Evolutionary conservation across 2,329 filamentous ascomycete species (phyloP), one percentile per base, ranked within the genome.

Genomic region (Apiospora malaysiana): DNA sequence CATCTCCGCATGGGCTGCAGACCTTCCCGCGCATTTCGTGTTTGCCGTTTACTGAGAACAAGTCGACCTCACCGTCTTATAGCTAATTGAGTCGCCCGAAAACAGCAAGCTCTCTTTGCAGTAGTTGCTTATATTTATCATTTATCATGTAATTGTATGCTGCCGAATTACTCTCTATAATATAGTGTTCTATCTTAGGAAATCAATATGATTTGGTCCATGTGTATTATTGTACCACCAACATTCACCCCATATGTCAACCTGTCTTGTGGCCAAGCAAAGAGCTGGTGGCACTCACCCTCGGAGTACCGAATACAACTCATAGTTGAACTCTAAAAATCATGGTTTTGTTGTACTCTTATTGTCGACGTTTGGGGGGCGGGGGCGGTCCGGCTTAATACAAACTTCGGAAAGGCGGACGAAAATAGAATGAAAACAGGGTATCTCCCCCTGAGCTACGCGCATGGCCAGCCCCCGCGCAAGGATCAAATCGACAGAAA

Each of bases 11-110:
- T 37, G 32, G 9, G 27, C 37, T 37, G 32, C 56, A 63, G 32
- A 40, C 21, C 5, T 14, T 63, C 56, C 21, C 49, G 3, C 56
- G 32, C 16, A 16, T 56, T 51, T 51, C 3, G 7, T 4, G 56
- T 40, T 63, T 63, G 32, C 56, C 18, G 56, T 63, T 63, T 63
- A 63, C 56, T 32, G 56, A 59, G n/a, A 59, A n/a, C 18, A 45
- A 45, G 42, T 45, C 12, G 3, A 45, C 42, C 42, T 63, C 18
- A 32, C 7, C 46, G 46, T n/a, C 18, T 18, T 63, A 21, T 27
- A 21, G 27, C 10, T 40, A 40, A 18, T 40, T 23, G 18, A 40
- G 4, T 9, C 9, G n/a, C 32, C 10, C 56, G 10, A n/a, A 23
- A 32, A 10, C 16, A 9, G 40, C 9, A 1, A 21, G 40, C 6